These are phyloP conservation scores for Coemansia sp. DNA, from an alignment of 192 early-diverging fungal species.

Conservation along the genomic window DNA sequence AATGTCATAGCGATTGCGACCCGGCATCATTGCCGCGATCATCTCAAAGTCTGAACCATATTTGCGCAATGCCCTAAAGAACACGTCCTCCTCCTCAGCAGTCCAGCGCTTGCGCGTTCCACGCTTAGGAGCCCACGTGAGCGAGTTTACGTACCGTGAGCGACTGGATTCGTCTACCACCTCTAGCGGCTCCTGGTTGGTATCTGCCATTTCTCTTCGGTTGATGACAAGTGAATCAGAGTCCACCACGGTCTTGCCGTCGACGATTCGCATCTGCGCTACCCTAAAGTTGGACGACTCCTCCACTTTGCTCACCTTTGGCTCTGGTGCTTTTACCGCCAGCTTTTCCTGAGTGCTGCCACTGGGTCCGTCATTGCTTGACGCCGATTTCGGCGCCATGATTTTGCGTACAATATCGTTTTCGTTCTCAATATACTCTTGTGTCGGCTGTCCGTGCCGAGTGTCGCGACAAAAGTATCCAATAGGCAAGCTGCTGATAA, in stretches of 20 bases:
- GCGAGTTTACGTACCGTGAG: conserved; percentile 45
- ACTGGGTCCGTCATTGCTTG: neutral
- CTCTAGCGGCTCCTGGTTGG: conserved; percentile 30
- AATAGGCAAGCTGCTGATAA: conserved; percentile 43
- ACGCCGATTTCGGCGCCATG: conserved; percentile 15
- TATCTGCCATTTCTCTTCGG: conserved; percentile 43
- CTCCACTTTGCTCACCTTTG: neutral
- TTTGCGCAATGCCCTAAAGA: conserved; percentile 39
- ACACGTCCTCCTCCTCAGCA: conserved; percentile 42
- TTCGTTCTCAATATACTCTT: conserved; percentile 45
- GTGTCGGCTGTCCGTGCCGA: conserved; percentile 38
- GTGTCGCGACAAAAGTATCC: conserved; percentile 47
- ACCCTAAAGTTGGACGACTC: conserved; percentile 30
- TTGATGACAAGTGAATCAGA: conserved; percentile 47
- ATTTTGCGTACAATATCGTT: conserved; percentile 37
- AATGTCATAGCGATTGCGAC: conserved; percentile 46
- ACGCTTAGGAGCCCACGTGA: conserved; percentile 43
- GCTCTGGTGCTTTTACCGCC: neutral
- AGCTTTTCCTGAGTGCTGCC: neutral
- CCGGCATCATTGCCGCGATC: conserved; percentile 35
- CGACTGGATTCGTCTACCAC: conserved; percentile 49
- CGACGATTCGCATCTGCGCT: conserved; percentile 50
- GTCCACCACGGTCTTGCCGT: conserved; percentile 52
- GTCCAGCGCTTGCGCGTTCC: conserved; percentile 44
- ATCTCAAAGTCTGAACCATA: conserved; percentile 56